phyloP scores from a whole-genome alignment of 805 yeast genomes.

The Komagataella kurtzmanii region DNA sequence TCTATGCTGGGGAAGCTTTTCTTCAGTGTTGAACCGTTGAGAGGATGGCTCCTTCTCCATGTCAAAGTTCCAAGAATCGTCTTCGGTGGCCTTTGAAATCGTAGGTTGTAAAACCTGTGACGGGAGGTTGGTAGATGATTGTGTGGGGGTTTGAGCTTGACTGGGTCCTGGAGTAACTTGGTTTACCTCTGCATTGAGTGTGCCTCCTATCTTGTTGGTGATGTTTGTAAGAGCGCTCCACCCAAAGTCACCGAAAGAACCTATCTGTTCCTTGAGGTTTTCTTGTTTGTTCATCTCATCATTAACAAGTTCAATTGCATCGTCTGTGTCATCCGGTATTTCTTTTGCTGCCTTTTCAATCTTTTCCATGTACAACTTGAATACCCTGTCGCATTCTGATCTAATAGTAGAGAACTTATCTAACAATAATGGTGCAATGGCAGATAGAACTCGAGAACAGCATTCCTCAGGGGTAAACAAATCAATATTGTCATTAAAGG shows the following conservation, averaged over 20 bases:
- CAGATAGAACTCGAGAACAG: slow-evolving; percentile 70
- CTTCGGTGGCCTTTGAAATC: neutral
- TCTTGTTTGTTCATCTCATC: slow-evolving; percentile 9
- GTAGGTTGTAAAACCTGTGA: neutral
- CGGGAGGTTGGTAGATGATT: neutral
- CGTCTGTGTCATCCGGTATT: slow-evolving; percentile 14
- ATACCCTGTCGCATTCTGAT: slow-evolving; percentile 53
- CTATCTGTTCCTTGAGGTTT: slow-evolving; percentile 6
- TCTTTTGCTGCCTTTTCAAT: slow-evolving; percentile 32
- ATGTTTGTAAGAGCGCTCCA: slow-evolving; percentile 4
- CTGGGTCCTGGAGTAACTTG: slow-evolving; percentile 2
- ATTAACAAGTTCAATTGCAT: slow-evolving; percentile 7
- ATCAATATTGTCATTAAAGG: slow-evolving; percentile 51
- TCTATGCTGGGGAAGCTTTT: neutral
- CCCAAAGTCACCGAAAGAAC: slow-evolving; percentile 12
- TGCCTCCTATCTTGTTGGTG: slow-evolving; percentile 3
- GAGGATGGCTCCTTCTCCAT: slow-evolving; percentile 2
- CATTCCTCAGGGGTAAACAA: slow-evolving; percentile 63
- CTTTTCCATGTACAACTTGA: slow-evolving; percentile 45
- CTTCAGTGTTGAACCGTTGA: neutral
- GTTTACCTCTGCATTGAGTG: slow-evolving; percentile 1
- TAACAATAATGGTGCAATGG: slow-evolving; percentile 71
- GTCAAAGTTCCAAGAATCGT: neutral
- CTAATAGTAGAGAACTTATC: slow-evolving; percentile 66
- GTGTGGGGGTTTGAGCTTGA: neutral